phyloP scores from a whole-genome alignment of 768 basidiomycete species.

The Naganishia kalamii region DNA sequence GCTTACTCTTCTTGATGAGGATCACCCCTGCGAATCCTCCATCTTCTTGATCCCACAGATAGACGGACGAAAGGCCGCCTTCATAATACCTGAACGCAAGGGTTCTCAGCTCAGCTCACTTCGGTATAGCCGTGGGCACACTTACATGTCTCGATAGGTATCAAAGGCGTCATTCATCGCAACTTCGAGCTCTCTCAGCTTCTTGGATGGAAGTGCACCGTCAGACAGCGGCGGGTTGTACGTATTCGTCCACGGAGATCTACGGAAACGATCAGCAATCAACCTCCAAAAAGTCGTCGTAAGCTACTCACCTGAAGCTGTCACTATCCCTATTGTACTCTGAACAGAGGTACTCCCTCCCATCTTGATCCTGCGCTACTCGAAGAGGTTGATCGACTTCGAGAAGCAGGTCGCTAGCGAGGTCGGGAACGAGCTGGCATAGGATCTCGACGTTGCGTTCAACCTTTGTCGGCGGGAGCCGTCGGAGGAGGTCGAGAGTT shows the following conservation, averaged over 20 bases:
- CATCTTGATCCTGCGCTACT: constrained; percentile 65
- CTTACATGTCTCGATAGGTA: constrained; percentile 89
- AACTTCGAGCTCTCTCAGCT: constrained; percentile 83
- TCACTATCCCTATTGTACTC: constrained; percentile 91
- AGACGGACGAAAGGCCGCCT: constrained; percentile 94
- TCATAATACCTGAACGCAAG: constrained; percentile 71
- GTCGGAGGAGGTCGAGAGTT: constrained; percentile 91
- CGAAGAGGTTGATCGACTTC: constrained; percentile 92
- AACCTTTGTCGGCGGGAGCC: constrained; percentile 83
- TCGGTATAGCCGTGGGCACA: background rate
- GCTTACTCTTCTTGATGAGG: constrained; percentile 82
- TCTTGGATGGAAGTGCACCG: constrained; percentile 75
- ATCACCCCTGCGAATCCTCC: constrained; percentile 96
- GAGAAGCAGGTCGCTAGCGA: constrained; percentile 87
- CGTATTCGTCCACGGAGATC: constrained; percentile 97
- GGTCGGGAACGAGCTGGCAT: constrained; percentile 77
- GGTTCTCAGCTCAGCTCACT: background rate
- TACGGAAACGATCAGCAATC: constrained; percentile 40
- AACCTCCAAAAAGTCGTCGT: background rate
- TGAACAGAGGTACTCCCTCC: constrained; percentile 84
- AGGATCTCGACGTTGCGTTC: constrained; percentile 80
- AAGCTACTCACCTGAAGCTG: constrained; percentile 63
- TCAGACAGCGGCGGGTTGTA: constrained; percentile 86
- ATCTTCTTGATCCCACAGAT: constrained; percentile 96
- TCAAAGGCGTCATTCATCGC: constrained; percentile 94